Evolutionary conservation across 768 basidiomycete genomes (phyloP), one percentile per base, ranked within the genome.

Genomic region (Suillus luteus): DNA sequence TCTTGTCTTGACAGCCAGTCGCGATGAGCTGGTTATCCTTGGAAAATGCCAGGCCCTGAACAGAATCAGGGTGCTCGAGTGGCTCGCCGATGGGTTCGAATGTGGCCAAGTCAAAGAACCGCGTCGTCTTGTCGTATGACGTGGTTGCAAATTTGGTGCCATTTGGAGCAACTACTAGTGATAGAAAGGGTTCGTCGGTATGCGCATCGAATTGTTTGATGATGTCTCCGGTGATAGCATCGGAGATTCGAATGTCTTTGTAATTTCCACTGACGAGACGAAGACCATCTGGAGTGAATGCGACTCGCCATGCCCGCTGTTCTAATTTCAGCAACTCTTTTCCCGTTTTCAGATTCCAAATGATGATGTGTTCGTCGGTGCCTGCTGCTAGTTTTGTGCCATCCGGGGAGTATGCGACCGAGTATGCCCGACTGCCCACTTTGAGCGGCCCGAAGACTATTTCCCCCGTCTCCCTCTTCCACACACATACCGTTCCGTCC

Each of bases 371-470:
- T 37, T 64, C 24, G 0, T 11, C 5, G 2, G 67, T 61, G 52
- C 59, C 62, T 22, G 63, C 64, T 35, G 60, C 60, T 5, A 68
- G 35, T 51, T 51, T 51, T 3, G 2, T 51, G 24, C 49, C 49
- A 27, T 27, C 24, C 14, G 14, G 14, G 24, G 49, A 51, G 49
- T 51, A 51, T 3, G 14, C 3, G 24, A 51, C 49, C 15, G 49
- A 51, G n/a, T n/a, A 0, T 11, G 44, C 44, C 3, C 2, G 0
- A 11, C 5, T 22, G n/a, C n/a, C n/a, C n/a, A 46, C n/a, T 46
- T 22, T 5, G n/a, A 48, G 9, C 9, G 43, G 46, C 12, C 46
- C 46, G 1, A 48, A 5, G n/a, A 22, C n/a, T 6, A 48, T 48
- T 22, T 48, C 6, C 1, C 46, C n/a, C 2, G n/a, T 48, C 22